Base-by-base conservation (phyloP, 805 yeast genomes). In the Maudiozyma saulgeensis region DNA sequence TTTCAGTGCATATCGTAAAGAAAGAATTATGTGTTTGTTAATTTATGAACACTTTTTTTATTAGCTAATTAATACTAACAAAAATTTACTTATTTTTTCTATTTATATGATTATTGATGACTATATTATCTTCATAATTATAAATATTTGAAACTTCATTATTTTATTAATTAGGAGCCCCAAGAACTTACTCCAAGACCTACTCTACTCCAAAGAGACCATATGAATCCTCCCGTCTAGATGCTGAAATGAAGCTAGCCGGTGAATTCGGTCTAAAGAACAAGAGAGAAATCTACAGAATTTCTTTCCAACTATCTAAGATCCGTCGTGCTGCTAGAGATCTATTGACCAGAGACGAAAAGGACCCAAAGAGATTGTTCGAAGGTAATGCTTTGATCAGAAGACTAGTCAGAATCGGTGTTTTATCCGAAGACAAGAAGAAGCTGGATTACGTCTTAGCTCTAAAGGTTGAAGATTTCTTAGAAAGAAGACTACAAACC, bases 261-360 rank as follows among this genome's bases (percentile, higher is more conserved):
- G 99, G 99, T 82, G 98, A 93, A 79, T 90, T 78, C 86, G 99
- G 99, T 84, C 85, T 93, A 74, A 91, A 89, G 82, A 93, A 93
- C 96, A 93, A 93, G 91, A 87, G 95, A 76, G 99, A 93, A 80
- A 88, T 93, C 76, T 93, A 93, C 95, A 89, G 99, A 86, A 90
- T 93, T 75, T 95, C 95, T 76, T 87, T 86, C 84, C 98, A 93
- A 81, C 87, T 93, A 72, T 93, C 99, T 60, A 93, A 93, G 84
- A 91, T 93, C 74, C 90, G 99, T 82, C 89, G 99, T 82, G 99
- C 99, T 76, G 99, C 99, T 73, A 96, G 99, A 86, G 98, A 93
- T 72, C 81, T 93, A 70, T 84, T 93, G 78, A 93, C 99, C 82
- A 89, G 96, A 82, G 99, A 93, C 71, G 99, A 93, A 82, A 93